Percentiles rank a stretch among this genome's conserved stretches.
Conservation (phyloP, 2,329 filamentous ascomycete genomes). For the Ceratocystis destructans region DNA sequence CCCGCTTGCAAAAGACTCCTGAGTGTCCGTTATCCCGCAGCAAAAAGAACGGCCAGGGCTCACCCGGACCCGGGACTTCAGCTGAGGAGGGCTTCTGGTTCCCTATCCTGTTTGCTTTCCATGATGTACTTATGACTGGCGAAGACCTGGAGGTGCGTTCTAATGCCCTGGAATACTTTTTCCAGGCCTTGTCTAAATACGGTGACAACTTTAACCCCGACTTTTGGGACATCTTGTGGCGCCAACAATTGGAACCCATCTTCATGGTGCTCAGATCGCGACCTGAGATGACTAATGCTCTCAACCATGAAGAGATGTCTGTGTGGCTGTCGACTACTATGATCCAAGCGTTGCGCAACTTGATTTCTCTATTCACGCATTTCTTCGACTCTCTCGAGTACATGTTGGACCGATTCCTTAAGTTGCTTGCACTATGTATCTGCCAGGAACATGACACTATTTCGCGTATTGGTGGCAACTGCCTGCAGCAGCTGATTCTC, state of each 20-base stretch:
- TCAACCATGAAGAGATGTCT: slow-evolving; percentile 91
- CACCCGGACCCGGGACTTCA: slow-evolving; percentile 58
- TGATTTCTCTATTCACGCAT: slow-evolving; percentile 97
- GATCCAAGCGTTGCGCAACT: slow-evolving; percentile 95
- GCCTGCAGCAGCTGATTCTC: slow-evolving; percentile 86
- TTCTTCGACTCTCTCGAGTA: slow-evolving; percentile 94
- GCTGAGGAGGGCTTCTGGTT: slow-evolving; percentile 99
- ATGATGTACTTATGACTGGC: slow-evolving; percentile 97
- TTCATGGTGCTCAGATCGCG: slow-evolving; percentile 96
- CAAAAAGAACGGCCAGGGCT: slow-evolving; percentile 24
- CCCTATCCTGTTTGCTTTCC: slow-evolving; percentile 92
- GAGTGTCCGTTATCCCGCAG: slow-evolving; percentile 79
- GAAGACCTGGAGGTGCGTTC: slow-evolving; percentile 94
- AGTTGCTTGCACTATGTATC: slow-evolving; percentile 87
- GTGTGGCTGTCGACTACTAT: slow-evolving; percentile 99
- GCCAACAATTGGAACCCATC: slow-evolving; percentile 91
- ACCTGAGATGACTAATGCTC: slow-evolving; percentile 88
- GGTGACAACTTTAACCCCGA: slow-evolving; percentile 82
- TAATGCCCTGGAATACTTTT: slow-evolving; percentile 86
- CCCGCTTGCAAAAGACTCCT: slow-evolving; percentile 86
- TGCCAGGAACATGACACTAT: slow-evolving; percentile 99
- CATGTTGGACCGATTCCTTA: slow-evolving; percentile 95
- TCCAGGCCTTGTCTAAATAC: slow-evolving; percentile 80
- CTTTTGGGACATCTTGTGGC: slow-evolving; percentile 98
- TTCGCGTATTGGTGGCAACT: slow-evolving; percentile 94